A percentile compares a stretch with the other conserved stretches of the same genome.
Evolutionary conservation across 768 basidiomycete species (phyloP).

Genomic region (Gymnopilus dilepis): DNA sequence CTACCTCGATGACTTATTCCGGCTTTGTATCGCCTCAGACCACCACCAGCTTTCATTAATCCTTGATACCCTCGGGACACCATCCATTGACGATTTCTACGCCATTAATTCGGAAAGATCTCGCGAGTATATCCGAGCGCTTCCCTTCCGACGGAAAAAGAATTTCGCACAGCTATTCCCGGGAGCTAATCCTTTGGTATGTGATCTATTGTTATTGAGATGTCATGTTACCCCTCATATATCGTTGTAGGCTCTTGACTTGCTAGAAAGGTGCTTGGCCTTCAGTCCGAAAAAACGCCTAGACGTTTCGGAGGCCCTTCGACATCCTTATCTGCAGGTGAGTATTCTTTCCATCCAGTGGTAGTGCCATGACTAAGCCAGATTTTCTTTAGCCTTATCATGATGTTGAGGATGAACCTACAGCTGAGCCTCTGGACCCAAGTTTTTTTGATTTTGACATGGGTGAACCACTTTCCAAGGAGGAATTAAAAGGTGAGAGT

Average conservation of each 20-base stretch:
- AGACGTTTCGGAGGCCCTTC: slow-evolving; percentile 84
- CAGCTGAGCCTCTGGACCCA: slow-evolving; percentile 74
- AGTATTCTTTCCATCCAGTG: slow-evolving; percentile 24
- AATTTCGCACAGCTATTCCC: slow-evolving; percentile 74
- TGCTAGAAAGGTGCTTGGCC: slow-evolving; percentile 80
- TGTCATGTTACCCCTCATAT: not conserved
- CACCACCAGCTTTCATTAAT: slow-evolving; percentile 94
- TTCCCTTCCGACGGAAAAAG: slow-evolving; percentile 85
- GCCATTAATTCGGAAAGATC: slow-evolving; percentile 82
- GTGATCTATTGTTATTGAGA: slow-evolving; percentile 23
- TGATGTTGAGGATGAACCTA: slow-evolving; percentile 88
- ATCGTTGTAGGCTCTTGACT: slow-evolving; percentile 64
- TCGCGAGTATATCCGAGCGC: slow-evolving; percentile 86
- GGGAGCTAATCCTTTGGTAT: slow-evolving; percentile 70
- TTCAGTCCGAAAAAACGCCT: slow-evolving; percentile 89
- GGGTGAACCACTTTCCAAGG: slow-evolving; percentile 66
- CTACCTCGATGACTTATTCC: slow-evolving; percentile 12
- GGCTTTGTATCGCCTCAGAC: slow-evolving; percentile 50
- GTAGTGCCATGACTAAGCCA: slow-evolving; percentile 8
- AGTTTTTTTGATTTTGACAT: slow-evolving; percentile 87
- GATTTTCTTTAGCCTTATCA: slow-evolving; percentile 70
- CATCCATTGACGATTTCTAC: slow-evolving; percentile 92
- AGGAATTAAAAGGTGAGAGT: slow-evolving; percentile 66
- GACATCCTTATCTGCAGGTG: slow-evolving; percentile 89
- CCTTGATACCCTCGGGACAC: slow-evolving; percentile 91